phyloP scores from a whole-genome alignment of 2,329 filamentous ascomycete species.

The Calcarisporium arbuscula region DNA sequence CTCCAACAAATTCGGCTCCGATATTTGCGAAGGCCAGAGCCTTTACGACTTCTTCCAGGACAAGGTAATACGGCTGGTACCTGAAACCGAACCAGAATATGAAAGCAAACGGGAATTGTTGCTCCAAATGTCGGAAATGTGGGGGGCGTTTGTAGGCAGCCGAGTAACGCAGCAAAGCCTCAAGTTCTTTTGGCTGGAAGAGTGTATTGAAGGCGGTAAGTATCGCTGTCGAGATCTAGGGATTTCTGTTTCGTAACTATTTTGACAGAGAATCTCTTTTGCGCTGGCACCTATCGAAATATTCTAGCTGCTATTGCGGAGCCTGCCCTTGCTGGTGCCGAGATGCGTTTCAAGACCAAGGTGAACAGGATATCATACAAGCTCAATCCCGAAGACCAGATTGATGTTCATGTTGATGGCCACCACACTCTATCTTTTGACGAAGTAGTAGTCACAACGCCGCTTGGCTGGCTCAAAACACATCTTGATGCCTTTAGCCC shows the following conservation, averaged over 20 bases:
- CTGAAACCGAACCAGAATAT: slow-evolving; percentile 34
- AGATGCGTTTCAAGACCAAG: slow-evolving; percentile 45
- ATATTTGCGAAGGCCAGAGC: slow-evolving; percentile 41
- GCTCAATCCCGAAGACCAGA: slow-evolving; percentile 20
- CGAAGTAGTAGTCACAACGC: slow-evolving; percentile 61
- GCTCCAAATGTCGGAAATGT: slow-evolving; percentile 53
- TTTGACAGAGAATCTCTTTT: slow-evolving; percentile 51
- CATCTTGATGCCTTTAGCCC: slow-evolving; percentile 56
- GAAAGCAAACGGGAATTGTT: slow-evolving; percentile 36
- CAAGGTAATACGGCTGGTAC: slow-evolving; percentile 39
- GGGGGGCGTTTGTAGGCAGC: slow-evolving; percentile 67
- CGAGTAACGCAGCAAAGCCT: slow-evolving; percentile 59
- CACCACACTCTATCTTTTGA: slow-evolving; percentile 50
- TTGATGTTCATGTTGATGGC: slow-evolving; percentile 39
- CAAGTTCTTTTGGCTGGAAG: slow-evolving; percentile 73
- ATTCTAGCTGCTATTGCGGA: slow-evolving; percentile 53
- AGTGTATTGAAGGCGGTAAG: slow-evolving; percentile 65
- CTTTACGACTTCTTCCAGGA: slow-evolving; percentile 48
- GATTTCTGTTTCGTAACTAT: background rate
- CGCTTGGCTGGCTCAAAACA: slow-evolving; percentile 62
- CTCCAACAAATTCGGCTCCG: slow-evolving; percentile 50
- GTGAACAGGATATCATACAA: slow-evolving; percentile 35
- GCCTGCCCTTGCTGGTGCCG: slow-evolving; percentile 48
- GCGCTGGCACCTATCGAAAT: slow-evolving; percentile 52
- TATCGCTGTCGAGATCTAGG: background rate